A percentile compares a stretch with the other conserved stretches of the same genome.
phyloP scores from a whole-genome alignment of 805 yeast genomes.

The Wickerhamomyces alni region DNA sequence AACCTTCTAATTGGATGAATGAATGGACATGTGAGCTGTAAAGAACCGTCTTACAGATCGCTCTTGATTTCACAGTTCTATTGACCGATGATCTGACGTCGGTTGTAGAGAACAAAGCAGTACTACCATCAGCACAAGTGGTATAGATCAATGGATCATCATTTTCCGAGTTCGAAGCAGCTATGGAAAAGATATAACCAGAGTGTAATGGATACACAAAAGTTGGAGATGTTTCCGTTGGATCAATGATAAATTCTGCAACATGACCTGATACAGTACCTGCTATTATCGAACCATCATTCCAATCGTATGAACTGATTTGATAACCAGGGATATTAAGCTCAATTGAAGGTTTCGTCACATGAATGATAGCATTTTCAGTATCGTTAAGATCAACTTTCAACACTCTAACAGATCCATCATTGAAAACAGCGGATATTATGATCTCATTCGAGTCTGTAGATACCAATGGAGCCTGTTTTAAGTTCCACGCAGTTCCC shows the following conservation, averaged over 20 bases:
- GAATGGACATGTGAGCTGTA: constrained; percentile 30
- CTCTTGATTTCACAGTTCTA: constrained; percentile 26
- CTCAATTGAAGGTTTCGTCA: constrained; percentile 22
- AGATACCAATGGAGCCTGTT: constrained; percentile 36
- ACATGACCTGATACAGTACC: constrained; percentile 57
- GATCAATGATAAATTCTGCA: constrained; percentile 44
- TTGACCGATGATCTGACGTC: constrained; percentile 25
- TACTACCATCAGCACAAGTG: constrained; percentile 37
- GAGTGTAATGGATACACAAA: constrained; percentile 32
- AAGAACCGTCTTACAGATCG: constrained; percentile 23
- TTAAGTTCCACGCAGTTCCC: constrained; percentile 39
- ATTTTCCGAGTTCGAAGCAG: constrained; percentile 29
- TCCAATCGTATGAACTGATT: constrained; percentile 44
- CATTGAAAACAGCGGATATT: constrained; percentile 48
- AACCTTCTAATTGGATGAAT: constrained; percentile 37
- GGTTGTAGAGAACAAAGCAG: constrained; percentile 29
- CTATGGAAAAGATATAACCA: constrained; percentile 30
- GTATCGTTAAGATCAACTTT: constrained; percentile 24
- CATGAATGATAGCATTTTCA: constrained; percentile 8
- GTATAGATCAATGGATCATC: constrained; percentile 29
- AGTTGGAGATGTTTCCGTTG: constrained; percentile 27
- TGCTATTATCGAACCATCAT: constrained; percentile 38
- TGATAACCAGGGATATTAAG: constrained; percentile 21
- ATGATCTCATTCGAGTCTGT: constrained; percentile 28
- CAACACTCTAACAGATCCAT: constrained; percentile 49